Percentiles rank a stretch among this genome's conserved stretches.
These are phyloP conservation scores for Selaginella tamariscina DNA, from an alignment of 75 land plant species.

Conservation along the genomic window DNA sequence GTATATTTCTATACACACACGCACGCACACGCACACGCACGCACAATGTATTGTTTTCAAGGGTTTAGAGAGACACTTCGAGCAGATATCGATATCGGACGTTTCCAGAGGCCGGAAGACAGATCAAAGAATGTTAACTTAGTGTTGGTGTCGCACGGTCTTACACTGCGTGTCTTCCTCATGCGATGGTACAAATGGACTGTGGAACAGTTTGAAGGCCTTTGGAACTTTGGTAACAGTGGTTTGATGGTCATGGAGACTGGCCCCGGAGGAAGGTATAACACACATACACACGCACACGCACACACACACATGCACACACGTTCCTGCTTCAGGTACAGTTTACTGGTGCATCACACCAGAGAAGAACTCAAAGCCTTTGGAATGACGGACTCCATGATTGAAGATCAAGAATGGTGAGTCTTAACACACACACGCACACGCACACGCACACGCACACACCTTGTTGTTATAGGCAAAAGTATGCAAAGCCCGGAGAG, in stretches of 20 bases:
- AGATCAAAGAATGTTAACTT: constrained; percentile 2
- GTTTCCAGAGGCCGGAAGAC: constrained; percentile 10
- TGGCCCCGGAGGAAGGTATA: constrained; percentile 11
- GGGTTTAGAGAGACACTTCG: constrained; percentile 1
- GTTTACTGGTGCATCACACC: constrained; percentile 63
- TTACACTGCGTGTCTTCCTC: constrained; percentile 10
- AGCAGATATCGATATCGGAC: constrained; percentile 7
- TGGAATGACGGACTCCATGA: constrained; percentile 79
- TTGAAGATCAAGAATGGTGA: constrained; percentile 80
- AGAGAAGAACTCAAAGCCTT: constrained; percentile 56
- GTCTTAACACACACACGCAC: not conserved
- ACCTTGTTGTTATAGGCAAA: constrained; percentile 43
- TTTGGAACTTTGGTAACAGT: constrained; percentile 12
- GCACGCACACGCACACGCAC: not conserved
- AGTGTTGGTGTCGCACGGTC: constrained; percentile 1
- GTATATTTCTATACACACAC: constrained; percentile 12
- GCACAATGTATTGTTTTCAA: not conserved
- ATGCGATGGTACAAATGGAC: constrained; percentile 14
- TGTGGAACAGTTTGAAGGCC: constrained; percentile 9
- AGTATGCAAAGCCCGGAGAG: constrained; percentile 54
- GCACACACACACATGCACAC: not conserved
- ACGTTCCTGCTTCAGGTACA: constrained; percentile 44
- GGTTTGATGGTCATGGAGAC: constrained; percentile 5
- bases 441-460: not conserved
- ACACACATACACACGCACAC: not conserved